A percentile compares a stretch with the other conserved stretches of the same genome.
Evolutionary conservation across 306 rosid genomes (phyloP).

Genomic region (Boehmeria nivea): DNA sequence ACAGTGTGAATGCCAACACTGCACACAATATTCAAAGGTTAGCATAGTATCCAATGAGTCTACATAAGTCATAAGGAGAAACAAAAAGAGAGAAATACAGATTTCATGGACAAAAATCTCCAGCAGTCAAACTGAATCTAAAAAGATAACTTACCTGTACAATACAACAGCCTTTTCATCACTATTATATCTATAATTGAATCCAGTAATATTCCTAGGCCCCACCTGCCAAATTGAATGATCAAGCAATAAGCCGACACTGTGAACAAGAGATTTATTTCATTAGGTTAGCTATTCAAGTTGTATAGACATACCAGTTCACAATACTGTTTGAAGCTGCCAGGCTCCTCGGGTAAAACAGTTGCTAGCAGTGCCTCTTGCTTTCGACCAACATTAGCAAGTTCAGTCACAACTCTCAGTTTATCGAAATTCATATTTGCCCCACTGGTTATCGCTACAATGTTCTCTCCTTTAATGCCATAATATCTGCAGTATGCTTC

Average conservation of each 20-base stretch:
- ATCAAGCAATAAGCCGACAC: slow-evolving; percentile 19
- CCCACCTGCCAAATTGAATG: slow-evolving; percentile 58
- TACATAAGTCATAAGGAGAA: too few relatives aligned
- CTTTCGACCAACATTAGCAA: slow-evolving; percentile 89
- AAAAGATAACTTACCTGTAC: slow-evolving; percentile 54
- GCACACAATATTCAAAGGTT: slow-evolving; percentile 22
- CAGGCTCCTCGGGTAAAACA: slow-evolving; percentile 69
- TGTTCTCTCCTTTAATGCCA: slow-evolving; percentile 72
- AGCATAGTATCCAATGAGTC: not conserved
- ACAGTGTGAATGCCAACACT: slow-evolving; percentile 81
- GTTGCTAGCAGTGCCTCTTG: slow-evolving; percentile 90
- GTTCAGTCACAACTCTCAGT: slow-evolving; percentile 81
- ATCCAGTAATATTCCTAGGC: slow-evolving; percentile 75
- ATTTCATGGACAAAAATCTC: not conserved
- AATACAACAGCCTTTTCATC: slow-evolving; percentile 63
- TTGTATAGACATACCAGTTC: slow-evolving; percentile 81
- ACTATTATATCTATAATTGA: slow-evolving; percentile 71
- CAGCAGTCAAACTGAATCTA: not conserved
- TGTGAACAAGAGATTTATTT: not conserved
- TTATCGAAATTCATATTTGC: slow-evolving; percentile 99
- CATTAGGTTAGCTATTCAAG: too few relatives aligned
- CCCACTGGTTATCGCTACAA: slow-evolving; percentile 87
- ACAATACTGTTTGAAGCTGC: slow-evolving; percentile 79
- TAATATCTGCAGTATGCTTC: slow-evolving; percentile 96
- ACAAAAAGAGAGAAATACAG: not conserved